Percentiles rank a stretch among this genome's conserved stretches.
phyloP scores from a whole-genome alignment of 192 early-diverging fungal species.

The Podila minutissima region DNA sequence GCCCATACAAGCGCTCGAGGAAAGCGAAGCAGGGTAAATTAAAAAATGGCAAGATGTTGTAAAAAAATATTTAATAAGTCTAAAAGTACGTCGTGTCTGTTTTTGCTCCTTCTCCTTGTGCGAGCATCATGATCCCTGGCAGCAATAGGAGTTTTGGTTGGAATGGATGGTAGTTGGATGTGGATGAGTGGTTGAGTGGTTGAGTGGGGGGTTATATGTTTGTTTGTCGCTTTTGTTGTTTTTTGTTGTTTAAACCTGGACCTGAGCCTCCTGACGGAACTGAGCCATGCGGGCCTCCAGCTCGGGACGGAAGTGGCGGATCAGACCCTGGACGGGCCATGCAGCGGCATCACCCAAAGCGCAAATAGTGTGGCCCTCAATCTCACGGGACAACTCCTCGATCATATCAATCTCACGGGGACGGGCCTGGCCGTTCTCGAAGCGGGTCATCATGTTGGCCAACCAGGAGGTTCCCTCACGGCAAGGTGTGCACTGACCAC shows the following conservation, averaged over 20 bases:
- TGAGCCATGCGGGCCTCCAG: slow-evolving; percentile 72
- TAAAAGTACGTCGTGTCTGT: no score
- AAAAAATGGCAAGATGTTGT: no score
- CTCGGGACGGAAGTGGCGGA: slow-evolving; percentile 92
- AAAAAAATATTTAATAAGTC: no score
- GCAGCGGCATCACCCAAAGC: slow-evolving; percentile 99
- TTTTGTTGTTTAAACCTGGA: slow-evolving; percentile 7
- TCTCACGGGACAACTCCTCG: slow-evolving; percentile 93
- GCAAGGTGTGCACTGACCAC: slow-evolving; percentile 99
- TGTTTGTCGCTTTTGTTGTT: neutral
- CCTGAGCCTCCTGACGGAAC: slow-evolving; percentile 40
- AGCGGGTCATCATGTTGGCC: slow-evolving; percentile 95
- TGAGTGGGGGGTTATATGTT: neutral
- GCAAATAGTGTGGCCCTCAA: slow-evolving; percentile 99
- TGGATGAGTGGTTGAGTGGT: neutral
- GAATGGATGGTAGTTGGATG: no score
- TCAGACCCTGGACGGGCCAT: slow-evolving; percentile 95
- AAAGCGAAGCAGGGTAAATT: no score
- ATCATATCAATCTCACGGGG: slow-evolving; percentile 96
- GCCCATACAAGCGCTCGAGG: no score
- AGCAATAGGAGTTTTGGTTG: no score
- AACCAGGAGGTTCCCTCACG: slow-evolving; percentile 97
- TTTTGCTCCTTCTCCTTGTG: no score
- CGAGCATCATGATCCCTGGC: no score
- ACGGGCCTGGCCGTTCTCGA: slow-evolving; percentile 87